Base-by-base conservation (phyloP, 106 monocot species). In the Dendrobium catenatum region DNA sequence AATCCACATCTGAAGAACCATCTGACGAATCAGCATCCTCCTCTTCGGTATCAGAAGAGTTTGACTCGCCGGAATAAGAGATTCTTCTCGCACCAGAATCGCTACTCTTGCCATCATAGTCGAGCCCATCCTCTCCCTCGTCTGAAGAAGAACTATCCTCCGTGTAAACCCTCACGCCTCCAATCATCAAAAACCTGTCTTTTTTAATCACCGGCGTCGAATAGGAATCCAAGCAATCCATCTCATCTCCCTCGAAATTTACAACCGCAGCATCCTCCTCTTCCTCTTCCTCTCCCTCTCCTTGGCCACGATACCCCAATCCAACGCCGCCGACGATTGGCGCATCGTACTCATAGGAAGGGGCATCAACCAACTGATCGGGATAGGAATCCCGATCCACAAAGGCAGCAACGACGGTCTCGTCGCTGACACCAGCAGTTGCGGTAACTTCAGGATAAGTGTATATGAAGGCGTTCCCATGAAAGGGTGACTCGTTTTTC, bases 101-200 rank as follows among this genome's bases (percentile, higher is more conserved):
- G n/a, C 85, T 84, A 20, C 27, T 79, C 1, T 74, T 79, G 2
- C 75, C 80, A 17, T 77, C 84, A 19, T 81, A 85, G 40, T 85
- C 80, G 0, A 84, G 27, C 6, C 13, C 80, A 27, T 82, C 87
- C 48, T 79, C 68, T 19, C 84, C 91, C 55, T 95, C 95, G 5
- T 86, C 91, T 0, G 89, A 87, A 13, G 95, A 95, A 1, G 94
- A 91, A 11, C 80, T 84, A 72, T 99, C 99, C 84, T 93, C 93
- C 0, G 93, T 91, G 81, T 99, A 95, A 51, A 99, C 68, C 81
- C 83, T 88, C 41, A 95, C 46, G 33, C 99, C 90, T 55, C 95
- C 99, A 67, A 99, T 91, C 24, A 89, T 87, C n/a, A 95, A 33
- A 89, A 89, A 93, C 1, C 85, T 93, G 1, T 82, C 82, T 22